phyloP scores from a whole-genome alignment of 805 yeast species.

The Candida railenensis region DNA sequence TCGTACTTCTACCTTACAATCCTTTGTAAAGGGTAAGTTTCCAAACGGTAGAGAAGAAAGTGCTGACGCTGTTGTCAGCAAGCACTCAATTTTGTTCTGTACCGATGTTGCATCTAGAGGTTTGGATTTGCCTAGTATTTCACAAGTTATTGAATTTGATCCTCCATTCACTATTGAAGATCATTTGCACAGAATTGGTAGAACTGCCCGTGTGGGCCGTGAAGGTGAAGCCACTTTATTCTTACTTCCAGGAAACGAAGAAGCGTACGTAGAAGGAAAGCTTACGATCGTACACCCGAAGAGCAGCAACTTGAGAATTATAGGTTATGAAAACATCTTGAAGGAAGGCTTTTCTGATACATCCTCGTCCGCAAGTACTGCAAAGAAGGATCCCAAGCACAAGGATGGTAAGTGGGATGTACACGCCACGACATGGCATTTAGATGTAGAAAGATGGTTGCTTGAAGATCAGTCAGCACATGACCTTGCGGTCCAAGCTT shows the following conservation, averaged over 20 bases:
- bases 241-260: slow-evolving; percentile 87
- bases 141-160: slow-evolving; percentile 87
- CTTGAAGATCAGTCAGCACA: slow-evolving; percentile 63
- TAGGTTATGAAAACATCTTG: slow-evolving; percentile 33
- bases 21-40: slow-evolving; percentile 44
- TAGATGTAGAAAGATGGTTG: slow-evolving; percentile 85
- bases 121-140: slow-evolving; percentile 82
- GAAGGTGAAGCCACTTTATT: slow-evolving; percentile 76
- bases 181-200: slow-evolving; percentile 93
- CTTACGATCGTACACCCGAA: slow-evolving; percentile 39
- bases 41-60: slow-evolving; percentile 5
- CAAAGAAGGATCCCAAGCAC: slow-evolving; percentile 32
- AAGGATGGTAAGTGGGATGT: slow-evolving; percentile 74
- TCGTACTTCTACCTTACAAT: slow-evolving; percentile 73
- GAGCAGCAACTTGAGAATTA: slow-evolving; percentile 29
- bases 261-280: slow-evolving; percentile 66
- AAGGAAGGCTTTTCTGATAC: slow-evolving; percentile 38
- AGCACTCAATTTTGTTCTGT: slow-evolving; percentile 75
- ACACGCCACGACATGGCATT: slow-evolving; percentile 95
- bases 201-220: slow-evolving; percentile 97
- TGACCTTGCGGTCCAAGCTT: slow-evolving; percentile 74
- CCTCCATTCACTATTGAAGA: slow-evolving; percentile 95
- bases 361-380: slow-evolving; percentile 18
- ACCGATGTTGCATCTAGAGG: slow-evolving; percentile 99
- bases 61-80: slow-evolving; percentile 30